Base-by-base conservation (phyloP, 2,329 filamentous ascomycete species). In the Ophiostoma angusticollis region DNA sequence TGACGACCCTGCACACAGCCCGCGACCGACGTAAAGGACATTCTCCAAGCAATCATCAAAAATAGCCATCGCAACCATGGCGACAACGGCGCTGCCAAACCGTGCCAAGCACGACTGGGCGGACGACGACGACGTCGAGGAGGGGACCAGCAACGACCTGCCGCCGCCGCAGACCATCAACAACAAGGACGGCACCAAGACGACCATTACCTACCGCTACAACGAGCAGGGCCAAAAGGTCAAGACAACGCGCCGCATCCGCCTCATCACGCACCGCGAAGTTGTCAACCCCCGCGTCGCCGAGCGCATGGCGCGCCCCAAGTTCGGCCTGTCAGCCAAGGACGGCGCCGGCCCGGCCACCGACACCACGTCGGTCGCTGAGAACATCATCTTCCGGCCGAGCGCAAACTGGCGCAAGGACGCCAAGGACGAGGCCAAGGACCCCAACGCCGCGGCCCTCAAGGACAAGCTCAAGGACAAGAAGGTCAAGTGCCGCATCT, bases 401-500 rank as follows among this genome's bases (percentile, higher is more conserved):
- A 82, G 78, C 58, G 74, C 84, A 53, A 94, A 93, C 72, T 98
- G 86, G 87, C 89, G 87, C 69, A 78, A 83, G 56, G 84, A 84
- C 50, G 80, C 81, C 58, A 84, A 84, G 65, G 82, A 59, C 59
- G 83, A 89, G 65, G 73, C 76, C 65, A 74, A 77, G 57, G 76
- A 78, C 54, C 64, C 72, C 55, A 81, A 84, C 61, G 78, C 80
- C 54, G 76, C 81, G 64, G 71, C 70, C 54, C 74, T 81, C 66
- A 83, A 83, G 67, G 75, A 80, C 58, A 80, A 84, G 67, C 72
- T 96, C 56, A 93, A 91, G 76, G 87, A 95, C 69, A 94, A 95
- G 77, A 93, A 95, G 70, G 93, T 98, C 72, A 96, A 96, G 75
- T 98, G 91, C 66, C 83, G 91, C 73, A 96, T 98, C 60, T 98